These are phyloP conservation scores for Trichoderma simmonsii DNA, from an alignment of 2,329 filamentous ascomycete species.

Conservation along the genomic window DNA sequence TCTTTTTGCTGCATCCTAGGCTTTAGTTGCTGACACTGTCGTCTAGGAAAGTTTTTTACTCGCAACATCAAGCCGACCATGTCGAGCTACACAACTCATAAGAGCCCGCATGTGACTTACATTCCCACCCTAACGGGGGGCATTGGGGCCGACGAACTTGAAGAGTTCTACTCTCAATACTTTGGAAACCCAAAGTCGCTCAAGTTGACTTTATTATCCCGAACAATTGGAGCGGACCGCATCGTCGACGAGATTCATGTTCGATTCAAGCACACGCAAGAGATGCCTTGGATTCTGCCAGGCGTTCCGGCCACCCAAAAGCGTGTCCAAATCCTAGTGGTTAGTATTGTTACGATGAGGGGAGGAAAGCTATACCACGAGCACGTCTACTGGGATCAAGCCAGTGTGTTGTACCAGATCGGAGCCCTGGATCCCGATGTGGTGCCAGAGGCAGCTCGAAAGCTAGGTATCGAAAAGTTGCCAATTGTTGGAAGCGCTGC, in stretches of 20 bases:
- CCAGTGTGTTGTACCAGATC: conserved; percentile 56
- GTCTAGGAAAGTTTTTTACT: conserved; percentile 51
- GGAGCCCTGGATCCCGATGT: conserved; percentile 50
- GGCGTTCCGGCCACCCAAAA: conserved; percentile 54
- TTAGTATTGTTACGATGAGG: conserved; percentile 56
- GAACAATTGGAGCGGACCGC: conserved; percentile 62
- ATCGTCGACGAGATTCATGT: conserved; percentile 63
- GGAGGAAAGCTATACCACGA: conserved; percentile 61
- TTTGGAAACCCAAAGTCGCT: conserved; percentile 63
- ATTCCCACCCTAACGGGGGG: conserved; percentile 64
- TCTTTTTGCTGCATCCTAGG: background rate
- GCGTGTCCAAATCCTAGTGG: conserved; percentile 54
- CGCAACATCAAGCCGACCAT: conserved; percentile 59
- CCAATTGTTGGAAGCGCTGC: conserved; percentile 41
- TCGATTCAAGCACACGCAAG: conserved; percentile 54
- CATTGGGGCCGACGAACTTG: conserved; percentile 55
- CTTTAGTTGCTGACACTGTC: background rate
- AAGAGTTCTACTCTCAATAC: conserved; percentile 62
- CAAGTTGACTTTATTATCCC: conserved; percentile 58
- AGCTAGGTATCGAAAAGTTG: conserved; percentile 35
- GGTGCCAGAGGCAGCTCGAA: conserved; percentile 34
- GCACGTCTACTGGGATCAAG: conserved; percentile 64
- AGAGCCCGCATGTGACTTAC: conserved; percentile 66
- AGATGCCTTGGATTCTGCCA: conserved; percentile 60
- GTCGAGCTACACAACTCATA: conserved; percentile 57